Evolutionary conservation across 2,329 filamentous ascomycete genomes (phyloP), one percentile per base, ranked within the genome.

Genomic region (Pyrenochaeta sp.): DNA sequence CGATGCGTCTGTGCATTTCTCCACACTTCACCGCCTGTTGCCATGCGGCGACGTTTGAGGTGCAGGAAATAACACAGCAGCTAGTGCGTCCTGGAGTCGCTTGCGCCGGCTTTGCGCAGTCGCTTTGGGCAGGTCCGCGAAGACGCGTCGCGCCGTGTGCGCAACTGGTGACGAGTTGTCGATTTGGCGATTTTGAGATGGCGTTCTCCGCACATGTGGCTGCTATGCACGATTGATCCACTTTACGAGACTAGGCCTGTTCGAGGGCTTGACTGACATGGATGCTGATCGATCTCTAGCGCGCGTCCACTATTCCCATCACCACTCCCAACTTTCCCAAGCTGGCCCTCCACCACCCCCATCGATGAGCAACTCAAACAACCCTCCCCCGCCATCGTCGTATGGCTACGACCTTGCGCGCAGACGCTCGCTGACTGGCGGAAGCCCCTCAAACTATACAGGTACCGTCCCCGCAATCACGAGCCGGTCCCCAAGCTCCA

Each of bases 391-490:
- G 35, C 65, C 61, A 44, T 72, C 76, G 65, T 63, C 67, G 19
- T 71, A 72, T 48, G 65, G 65, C 41, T 75, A 72, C 58, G 75
- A 78, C 45, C 60, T 64, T 22, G 61, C 72, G 37, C 71, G 76
- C 45, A 65, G 74, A 47, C 66, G 55, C 35, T 78, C 76, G 14
- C 60, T 77, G 29, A 75, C 74, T 46, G 71, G 65, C 40, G 64
- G 44, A 34, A 68, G 60, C 40, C 61, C 67, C 19, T 57, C 62
- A 3, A 51, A 66, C 50, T 69, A 67, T 41, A 60, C 55, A 66
- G 65, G 71, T 69, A 63, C 35, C 44, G 40, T n/a, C 58, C 51
- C 55, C 60, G 48, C 58, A 38, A 28, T 20, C 49, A 36, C 11
- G 30, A 35, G 36, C 26, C 32, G 22, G 31, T 22, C 35, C 35